Conservation (phyloP, 176 grass and related monocot species). For the Oryza meyeriana region DNA sequence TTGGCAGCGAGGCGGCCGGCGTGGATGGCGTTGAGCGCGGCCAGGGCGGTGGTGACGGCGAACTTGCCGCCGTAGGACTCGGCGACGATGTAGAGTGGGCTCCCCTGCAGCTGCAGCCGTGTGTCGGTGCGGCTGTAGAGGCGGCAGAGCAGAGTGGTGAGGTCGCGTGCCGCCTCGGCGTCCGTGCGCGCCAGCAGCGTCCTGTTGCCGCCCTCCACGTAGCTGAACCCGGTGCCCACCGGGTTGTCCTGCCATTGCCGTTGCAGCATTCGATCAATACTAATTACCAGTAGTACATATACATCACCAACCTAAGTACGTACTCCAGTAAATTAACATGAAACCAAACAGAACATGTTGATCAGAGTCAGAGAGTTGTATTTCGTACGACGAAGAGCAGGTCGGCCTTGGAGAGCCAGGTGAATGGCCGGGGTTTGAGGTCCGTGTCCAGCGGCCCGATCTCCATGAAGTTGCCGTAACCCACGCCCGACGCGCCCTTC, state of each 20-base stretch:
- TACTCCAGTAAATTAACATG: too few relatives aligned
- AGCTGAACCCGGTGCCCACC: conserved; percentile 85
- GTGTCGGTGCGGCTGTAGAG: conserved; percentile 39
- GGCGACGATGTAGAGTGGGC: conserved; percentile 80
- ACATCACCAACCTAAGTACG: not conserved
- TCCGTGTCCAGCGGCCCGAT: conserved; percentile 69
- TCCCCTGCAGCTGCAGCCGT: conserved; percentile 30
- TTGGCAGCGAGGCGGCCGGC: conserved; percentile 36
- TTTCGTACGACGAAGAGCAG: conserved; percentile 83
- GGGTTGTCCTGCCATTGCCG: conserved; percentile 64
- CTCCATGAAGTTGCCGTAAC: conserved; percentile 89
- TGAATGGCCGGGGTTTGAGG: conserved; percentile 57
- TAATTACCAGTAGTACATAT: too few relatives aligned
- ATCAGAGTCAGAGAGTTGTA: too few relatives aligned
- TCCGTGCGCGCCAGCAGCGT: conserved; percentile 58
- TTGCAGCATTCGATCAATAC: too few relatives aligned
- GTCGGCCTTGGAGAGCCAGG: conserved; percentile 80
- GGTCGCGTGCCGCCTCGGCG: conserved; percentile 65
- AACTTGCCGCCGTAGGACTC: conserved; percentile 98
- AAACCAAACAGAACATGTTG: too few relatives aligned
- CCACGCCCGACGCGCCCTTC: conserved; percentile 70
- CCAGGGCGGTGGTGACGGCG: conserved; percentile 66
- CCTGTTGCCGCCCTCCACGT: conserved; percentile 56
- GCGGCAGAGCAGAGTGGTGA: conserved; percentile 50
- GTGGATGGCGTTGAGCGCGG: conserved; percentile 50